These are phyloP conservation scores for Porodaedalea pini DNA, from an alignment of 1,284 basidiomycete species.

Conservation along the genomic window DNA sequence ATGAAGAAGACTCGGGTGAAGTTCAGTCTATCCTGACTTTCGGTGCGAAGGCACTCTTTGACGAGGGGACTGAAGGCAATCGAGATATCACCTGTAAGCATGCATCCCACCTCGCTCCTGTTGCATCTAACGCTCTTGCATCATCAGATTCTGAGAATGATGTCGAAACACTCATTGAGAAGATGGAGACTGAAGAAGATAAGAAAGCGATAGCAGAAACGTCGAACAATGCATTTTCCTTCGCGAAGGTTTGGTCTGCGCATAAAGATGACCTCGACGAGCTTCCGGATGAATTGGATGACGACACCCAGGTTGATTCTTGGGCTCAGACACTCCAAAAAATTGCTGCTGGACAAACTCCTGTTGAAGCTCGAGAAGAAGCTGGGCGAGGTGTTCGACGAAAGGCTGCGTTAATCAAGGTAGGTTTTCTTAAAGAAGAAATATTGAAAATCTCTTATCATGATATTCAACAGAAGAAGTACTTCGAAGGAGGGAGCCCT, in stretches of 20 bases:
- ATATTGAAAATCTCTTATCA: not conserved
- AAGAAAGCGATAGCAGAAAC: conserved; percentile 41
- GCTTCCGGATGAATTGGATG: conserved; percentile 46
- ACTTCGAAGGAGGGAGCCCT: conserved; percentile 18
- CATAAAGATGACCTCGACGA: conserved; percentile 69
- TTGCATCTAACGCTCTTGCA: not conserved
- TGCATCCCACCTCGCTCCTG: no score
- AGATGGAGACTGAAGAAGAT: conserved; percentile 72
- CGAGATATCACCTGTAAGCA: conserved; percentile 70
- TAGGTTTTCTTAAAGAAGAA: conserved; percentile 6
- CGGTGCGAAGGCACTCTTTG: conserved; percentile 78
- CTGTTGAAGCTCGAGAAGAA: conserved; percentile 44
- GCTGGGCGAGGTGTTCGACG: conserved; percentile 71
- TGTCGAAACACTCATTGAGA: conserved; percentile 79
- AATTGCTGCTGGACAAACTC: conserved; percentile 52
- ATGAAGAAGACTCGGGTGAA: conserved; percentile 70
- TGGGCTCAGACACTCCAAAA: conserved; percentile 73
- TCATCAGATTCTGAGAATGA: conserved; percentile 60
- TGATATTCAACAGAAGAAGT: conserved; percentile 2
- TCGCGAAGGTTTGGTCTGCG: conserved; percentile 86
- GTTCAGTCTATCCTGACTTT: conserved; percentile 79
- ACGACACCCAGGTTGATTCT: conserved; percentile 58
- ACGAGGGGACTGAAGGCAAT: conserved; percentile 39
- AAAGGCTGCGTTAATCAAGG: conserved; percentile 51
- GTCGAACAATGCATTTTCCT: conserved; percentile 59